These are phyloP conservation scores for Komagataella pseudopastoris DNA, from an alignment of 805 yeast genomes.

Conservation along the genomic window DNA sequence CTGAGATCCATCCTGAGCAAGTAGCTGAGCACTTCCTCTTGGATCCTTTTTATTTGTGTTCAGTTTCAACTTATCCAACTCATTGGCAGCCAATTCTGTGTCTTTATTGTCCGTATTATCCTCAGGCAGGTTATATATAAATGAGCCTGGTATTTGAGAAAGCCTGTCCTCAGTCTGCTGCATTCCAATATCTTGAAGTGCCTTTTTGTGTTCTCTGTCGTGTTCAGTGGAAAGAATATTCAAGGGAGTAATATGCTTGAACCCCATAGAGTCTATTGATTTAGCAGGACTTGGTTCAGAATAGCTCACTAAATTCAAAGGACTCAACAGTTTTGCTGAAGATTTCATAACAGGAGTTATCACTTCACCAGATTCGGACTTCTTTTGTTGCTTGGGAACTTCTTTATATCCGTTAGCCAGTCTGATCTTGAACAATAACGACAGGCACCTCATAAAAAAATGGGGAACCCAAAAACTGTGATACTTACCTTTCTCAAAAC, in stretches of 20 bases:
- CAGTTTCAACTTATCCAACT: background rate
- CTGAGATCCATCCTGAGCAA: background rate
- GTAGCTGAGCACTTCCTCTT: background rate
- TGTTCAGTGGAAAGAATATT: background rate
- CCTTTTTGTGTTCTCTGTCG: background rate
- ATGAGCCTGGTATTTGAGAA: background rate
- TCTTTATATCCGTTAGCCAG: background rate
- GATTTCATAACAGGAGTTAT: background rate
- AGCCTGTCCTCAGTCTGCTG: background rate
- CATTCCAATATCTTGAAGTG: background rate
- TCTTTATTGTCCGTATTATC: background rate
- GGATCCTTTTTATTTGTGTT: background rate
- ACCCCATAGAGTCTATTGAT: slow-evolving; percentile 7
- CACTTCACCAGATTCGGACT: background rate
- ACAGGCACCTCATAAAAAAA: no score
- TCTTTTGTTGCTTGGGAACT: background rate
- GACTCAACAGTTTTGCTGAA: background rate
- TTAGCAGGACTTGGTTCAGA: slow-evolving; percentile 6
- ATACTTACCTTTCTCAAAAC: background rate
- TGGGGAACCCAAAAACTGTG: background rate
- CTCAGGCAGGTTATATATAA: background rate
- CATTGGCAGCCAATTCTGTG: background rate
- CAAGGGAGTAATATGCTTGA: slow-evolving; percentile 4
- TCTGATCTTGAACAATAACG: background rate
- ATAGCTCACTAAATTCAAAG: background rate